Evolutionary conservation across 345 rosid genomes (phyloP).

Genomic region (Eucalyptus caleyi): DNA sequence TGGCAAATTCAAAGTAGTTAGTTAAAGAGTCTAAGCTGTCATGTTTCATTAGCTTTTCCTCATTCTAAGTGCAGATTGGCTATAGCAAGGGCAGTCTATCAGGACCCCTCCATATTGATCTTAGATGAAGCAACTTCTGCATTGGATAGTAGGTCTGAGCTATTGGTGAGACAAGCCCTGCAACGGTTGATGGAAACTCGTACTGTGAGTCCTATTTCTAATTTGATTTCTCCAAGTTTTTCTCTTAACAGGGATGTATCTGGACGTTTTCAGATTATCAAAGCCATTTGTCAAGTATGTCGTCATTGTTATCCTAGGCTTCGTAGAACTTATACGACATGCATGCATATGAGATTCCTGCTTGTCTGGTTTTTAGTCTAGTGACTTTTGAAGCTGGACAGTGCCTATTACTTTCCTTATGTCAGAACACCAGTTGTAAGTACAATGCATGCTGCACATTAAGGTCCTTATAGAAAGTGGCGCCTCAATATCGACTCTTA

Average conservation of each 20-base stretch:
- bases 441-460: background rate
- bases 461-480: background rate
- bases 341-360: background rate
- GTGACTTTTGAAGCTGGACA: background rate
- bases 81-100: conserved; percentile 88
- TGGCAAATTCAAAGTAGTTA: background rate
- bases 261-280: background rate
- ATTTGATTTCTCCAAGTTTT: background rate
- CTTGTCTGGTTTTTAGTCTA: background rate
- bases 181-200: conserved; percentile 64
- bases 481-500: background rate
- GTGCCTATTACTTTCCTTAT: background rate
- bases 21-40: background rate
- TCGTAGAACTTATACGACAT: background rate
- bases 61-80: conserved; percentile 47
- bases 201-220: conserved; percentile 36
- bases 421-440: background rate
- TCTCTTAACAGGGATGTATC: background rate
- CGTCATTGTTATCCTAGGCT: background rate
- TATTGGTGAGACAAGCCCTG: conserved; percentile 78
- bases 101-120: conserved; percentile 63
- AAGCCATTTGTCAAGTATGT: background rate
- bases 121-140: conserved; percentile 99
- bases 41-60: background rate
- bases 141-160: conserved; percentile 81